Evolutionary conservation across 192 early-diverging fungal genomes (phyloP).

Genomic region (Coemansia sp.): DNA sequence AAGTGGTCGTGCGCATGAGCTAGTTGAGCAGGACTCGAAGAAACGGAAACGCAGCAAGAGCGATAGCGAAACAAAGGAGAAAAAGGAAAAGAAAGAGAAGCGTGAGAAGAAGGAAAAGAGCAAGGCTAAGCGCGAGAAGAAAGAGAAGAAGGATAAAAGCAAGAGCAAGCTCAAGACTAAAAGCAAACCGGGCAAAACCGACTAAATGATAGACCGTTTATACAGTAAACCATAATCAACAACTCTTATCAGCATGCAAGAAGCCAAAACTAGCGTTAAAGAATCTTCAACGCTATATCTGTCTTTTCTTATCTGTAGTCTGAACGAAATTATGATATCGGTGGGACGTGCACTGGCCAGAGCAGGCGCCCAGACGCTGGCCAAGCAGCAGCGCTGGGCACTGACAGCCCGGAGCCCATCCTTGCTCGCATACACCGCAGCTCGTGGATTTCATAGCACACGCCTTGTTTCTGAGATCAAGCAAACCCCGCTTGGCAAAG

Average conservation of each 20-base stretch:
- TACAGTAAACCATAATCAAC: too few relatives aligned
- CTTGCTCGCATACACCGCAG: neutral
- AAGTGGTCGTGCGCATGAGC: conserved; percentile 12
- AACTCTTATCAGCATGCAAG: too few relatives aligned
- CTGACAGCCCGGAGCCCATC: neutral
- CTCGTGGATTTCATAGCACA: neutral
- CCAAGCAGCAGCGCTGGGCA: neutral
- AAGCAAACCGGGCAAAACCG: too few relatives aligned
- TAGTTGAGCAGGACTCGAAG: conserved; percentile 7
- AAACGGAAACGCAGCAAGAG: conserved; percentile 19
- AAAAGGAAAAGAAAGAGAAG: conserved; percentile 1
- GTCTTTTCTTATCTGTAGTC: neutral
- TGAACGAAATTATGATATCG: neutral
- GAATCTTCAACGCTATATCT: too few relatives aligned
- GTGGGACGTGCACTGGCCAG: neutral
- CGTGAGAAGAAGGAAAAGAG: neutral
- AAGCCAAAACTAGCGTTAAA: too few relatives aligned
- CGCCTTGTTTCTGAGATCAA: neutral
- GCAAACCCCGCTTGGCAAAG: neutral
- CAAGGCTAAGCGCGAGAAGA: neutral
- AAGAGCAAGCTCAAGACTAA: too few relatives aligned
- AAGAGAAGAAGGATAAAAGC: neutral
- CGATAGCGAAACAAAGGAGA: conserved; percentile 11
- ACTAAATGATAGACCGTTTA: too few relatives aligned
- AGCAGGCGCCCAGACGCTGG: neutral